Percentiles rank a stretch among this genome's conserved stretches.
Conservation (phyloP, 441 rosid species). For the Erodium chrysanthum region DNA sequence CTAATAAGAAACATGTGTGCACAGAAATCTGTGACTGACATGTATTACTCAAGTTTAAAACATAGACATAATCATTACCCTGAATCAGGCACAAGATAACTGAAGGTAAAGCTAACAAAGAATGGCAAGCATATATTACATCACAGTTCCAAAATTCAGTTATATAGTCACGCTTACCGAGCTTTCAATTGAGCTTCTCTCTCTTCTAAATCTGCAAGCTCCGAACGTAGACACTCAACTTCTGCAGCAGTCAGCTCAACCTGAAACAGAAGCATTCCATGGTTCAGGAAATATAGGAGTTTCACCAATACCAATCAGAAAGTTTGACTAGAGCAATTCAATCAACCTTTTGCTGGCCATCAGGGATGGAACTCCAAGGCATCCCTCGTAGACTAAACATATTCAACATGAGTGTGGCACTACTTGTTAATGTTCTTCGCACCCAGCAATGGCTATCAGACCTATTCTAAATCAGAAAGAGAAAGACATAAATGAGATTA, state of each 20-base stretch:
- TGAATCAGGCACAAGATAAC: neutral
- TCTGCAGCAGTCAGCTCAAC: slow-evolving; percentile 60
- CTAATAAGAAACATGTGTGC: no score
- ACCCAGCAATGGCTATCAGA: slow-evolving; percentile 32
- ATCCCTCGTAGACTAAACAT: slow-evolving; percentile 54
- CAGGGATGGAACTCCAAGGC: slow-evolving; percentile 50
- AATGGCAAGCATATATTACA: neutral
- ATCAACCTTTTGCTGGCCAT: slow-evolving; percentile 58
- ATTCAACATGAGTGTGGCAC: slow-evolving; percentile 60
- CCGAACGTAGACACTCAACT: slow-evolving; percentile 69
- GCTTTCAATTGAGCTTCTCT: slow-evolving; percentile 80
- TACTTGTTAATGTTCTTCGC: slow-evolving; percentile 37
- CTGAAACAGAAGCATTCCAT: slow-evolving; percentile 28
- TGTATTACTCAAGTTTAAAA: no score
- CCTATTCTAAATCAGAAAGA: slow-evolving; percentile 46
- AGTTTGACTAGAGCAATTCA: slow-evolving; percentile 8
- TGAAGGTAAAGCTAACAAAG: neutral
- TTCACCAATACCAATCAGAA: slow-evolving; percentile 11
- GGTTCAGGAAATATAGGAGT: slow-evolving; percentile 12
- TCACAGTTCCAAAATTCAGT: neutral
- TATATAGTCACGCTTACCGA: slow-evolving; percentile 39
- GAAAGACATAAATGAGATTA: slow-evolving; percentile 4
- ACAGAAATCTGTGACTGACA: no score
- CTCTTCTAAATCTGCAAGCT: slow-evolving; percentile 72
- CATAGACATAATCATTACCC: no score